Evolutionary conservation across 2,329 filamentous ascomycete species (phyloP).

Genomic region (Nemania sp.): DNA sequence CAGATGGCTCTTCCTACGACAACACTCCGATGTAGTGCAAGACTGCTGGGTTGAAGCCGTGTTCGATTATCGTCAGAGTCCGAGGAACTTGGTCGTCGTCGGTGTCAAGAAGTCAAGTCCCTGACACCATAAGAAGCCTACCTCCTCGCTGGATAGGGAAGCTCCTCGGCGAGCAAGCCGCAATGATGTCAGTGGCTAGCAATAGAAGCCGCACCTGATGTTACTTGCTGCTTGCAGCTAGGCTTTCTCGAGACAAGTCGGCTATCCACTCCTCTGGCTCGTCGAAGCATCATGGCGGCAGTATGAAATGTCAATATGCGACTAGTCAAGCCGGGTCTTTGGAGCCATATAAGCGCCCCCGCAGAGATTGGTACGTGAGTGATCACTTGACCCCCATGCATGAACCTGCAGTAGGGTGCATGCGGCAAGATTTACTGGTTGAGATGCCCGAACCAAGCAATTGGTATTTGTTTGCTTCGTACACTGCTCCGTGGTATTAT

Average conservation of each 20-base stretch:
- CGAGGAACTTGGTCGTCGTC: conserved; percentile 90
- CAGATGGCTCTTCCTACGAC: conserved; percentile 82
- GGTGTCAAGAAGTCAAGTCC: conserved; percentile 70
- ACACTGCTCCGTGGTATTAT: conserved; percentile 1
- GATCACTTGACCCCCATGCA: conserved; percentile 29
- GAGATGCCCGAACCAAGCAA: conserved; percentile 23
- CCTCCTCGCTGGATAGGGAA: neutral
- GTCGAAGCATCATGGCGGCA: conserved; percentile 1
- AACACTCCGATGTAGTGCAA: conserved; percentile 71
- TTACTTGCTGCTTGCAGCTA: conserved; percentile 12
- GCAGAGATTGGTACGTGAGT: conserved; percentile 21
- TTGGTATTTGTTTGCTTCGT: conserved; percentile 18
- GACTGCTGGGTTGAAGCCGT: conserved; percentile 91
- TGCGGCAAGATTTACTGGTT: conserved; percentile 16
- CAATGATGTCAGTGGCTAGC: conserved; percentile 13
- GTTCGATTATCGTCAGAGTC: conserved; percentile 85
- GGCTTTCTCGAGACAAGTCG: conserved; percentile 3
- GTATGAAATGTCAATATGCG: neutral
- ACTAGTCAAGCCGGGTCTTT: conserved; percentile 12
- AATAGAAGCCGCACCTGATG: conserved; percentile 11
- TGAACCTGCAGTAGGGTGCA: conserved; percentile 30
- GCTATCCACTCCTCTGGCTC: neutral
- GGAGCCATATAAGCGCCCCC: conserved; percentile 19
- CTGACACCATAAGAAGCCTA: conserved; percentile 5
- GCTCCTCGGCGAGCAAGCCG: neutral